phyloP scores from a whole-genome alignment of 208 protist genomes.

The Sergeia podlipaevii region DNA sequence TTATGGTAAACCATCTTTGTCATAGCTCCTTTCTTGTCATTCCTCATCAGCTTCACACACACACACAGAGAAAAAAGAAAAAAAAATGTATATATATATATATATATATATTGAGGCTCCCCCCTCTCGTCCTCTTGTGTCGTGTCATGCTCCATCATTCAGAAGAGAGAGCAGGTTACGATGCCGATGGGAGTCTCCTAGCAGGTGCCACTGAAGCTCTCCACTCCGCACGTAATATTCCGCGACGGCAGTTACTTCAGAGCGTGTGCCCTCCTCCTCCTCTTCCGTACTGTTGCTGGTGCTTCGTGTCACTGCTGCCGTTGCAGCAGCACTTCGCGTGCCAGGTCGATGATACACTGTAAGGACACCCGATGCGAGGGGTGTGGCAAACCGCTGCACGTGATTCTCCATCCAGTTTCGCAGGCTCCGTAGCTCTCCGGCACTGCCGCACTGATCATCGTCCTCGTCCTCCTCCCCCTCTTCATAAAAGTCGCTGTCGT shows the following conservation, averaged over 20 bases:
- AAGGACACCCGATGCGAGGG: constrained; percentile 21
- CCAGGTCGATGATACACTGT: constrained; percentile 16
- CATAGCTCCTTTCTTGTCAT: neutral
- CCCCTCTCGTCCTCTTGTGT: no score
- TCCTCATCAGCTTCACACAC: constrained; percentile 20
- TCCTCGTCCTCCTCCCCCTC: constrained; percentile 6
- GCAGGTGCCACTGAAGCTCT: constrained; percentile 17
- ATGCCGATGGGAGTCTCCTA: constrained; percentile 25
- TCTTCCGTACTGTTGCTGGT: no score
- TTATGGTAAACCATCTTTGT: neutral
- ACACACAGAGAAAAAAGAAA: neutral
- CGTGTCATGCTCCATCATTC: no score
- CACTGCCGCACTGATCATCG: neutral
- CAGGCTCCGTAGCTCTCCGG: neutral
- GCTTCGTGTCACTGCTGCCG: neutral
- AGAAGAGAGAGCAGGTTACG: no score
- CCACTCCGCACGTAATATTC: constrained; percentile 14
- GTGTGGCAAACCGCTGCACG: no score
- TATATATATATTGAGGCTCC: neutral
- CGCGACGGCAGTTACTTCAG: neutral
- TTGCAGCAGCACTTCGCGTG: neutral
- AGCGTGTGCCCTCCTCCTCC: neutral
- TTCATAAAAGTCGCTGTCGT: constrained; percentile 1
- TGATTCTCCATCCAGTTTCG: neutral
- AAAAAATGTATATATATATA: neutral